Evolutionary conservation across 2,329 filamentous ascomycete species (phyloP).

Genomic region (Cytospora mali): DNA sequence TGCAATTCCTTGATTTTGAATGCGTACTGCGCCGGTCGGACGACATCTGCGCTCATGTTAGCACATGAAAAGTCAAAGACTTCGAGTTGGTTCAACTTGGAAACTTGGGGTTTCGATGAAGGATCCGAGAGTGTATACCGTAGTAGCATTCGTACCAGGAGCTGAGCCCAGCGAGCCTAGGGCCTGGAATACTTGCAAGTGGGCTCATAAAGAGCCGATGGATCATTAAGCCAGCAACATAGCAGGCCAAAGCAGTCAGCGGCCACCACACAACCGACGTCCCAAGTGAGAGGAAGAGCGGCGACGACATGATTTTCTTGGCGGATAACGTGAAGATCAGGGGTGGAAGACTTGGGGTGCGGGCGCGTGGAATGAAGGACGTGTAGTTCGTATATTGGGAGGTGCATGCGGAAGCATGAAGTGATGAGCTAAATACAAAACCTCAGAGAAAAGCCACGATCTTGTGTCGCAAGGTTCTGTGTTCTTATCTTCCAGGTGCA

Average conservation of each 20-base stretch:
- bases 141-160: conserved; percentile 48
- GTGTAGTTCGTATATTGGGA: too few relatives aligned
- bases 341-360: background rate
- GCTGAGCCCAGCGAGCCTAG: conserved; percentile 43
- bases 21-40: conserved; percentile 31
- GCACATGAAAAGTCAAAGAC: background rate
- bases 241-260: background rate
- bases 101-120: too few relatives aligned
- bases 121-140: conserved; percentile 37
- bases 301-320: background rate
- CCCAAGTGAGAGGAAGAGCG: background rate
- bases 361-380: background rate
- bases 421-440: too few relatives aligned
- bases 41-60: background rate
- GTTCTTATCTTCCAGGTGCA: too few relatives aligned
- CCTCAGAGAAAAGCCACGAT: too few relatives aligned
- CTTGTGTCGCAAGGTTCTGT: too few relatives aligned
- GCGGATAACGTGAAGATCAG: background rate
- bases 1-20: conserved; percentile 20
- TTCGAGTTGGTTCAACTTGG: background rate
- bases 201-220: conserved; percentile 42
- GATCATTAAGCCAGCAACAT: background rate
- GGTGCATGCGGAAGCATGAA: background rate
- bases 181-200: conserved; percentile 43
- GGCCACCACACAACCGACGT: background rate